Percentiles rank a stretch among this genome's conserved stretches.
These are phyloP conservation scores for Medicago ruthenica DNA, from an alignment of 306 rosid genomes.

Conservation along the genomic window DNA sequence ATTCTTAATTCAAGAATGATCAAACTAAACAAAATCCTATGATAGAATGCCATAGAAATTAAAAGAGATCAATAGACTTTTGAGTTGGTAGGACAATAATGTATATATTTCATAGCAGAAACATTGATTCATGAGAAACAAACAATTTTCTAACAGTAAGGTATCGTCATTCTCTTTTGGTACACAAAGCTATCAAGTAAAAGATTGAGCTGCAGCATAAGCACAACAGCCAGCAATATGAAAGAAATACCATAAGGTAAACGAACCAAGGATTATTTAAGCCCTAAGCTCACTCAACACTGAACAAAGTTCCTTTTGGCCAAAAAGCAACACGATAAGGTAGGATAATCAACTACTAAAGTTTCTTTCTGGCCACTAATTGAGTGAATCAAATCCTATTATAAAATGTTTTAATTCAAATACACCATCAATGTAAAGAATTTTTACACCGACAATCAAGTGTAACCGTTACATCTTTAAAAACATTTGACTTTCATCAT, in stretches of 20 bases:
- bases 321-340: slow-evolving; percentile 27
- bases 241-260: slow-evolving; percentile 24
- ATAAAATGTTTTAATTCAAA: background rate
- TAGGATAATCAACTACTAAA: background rate
- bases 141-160: background rate
- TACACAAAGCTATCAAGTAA: background rate
- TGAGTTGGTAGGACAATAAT: background rate
- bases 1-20: too few relatives aligned
- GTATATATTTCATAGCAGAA: slow-evolving; percentile 13
- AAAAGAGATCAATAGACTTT: background rate
- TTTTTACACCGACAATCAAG: too few relatives aligned
- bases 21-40: background rate
- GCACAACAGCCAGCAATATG: slow-evolving; percentile 14
- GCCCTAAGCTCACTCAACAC: slow-evolving; percentile 15
- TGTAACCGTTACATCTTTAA: too few relatives aligned
- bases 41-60: background rate
- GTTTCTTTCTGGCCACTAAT: slow-evolving; percentile 7
- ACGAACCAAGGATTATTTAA: slow-evolving; percentile 31
- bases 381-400: slow-evolving; percentile 16
- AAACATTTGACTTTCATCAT: too few relatives aligned
- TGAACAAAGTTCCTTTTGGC: slow-evolving; percentile 4
- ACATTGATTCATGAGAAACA: slow-evolving; percentile 26
- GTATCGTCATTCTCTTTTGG: slow-evolving; percentile 3
- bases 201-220: slow-evolving; percentile 2
- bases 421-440: too few relatives aligned